Conservation (phyloP, 2,329 filamentous ascomycete species). For the Neofusicoccum parvum region DNA sequence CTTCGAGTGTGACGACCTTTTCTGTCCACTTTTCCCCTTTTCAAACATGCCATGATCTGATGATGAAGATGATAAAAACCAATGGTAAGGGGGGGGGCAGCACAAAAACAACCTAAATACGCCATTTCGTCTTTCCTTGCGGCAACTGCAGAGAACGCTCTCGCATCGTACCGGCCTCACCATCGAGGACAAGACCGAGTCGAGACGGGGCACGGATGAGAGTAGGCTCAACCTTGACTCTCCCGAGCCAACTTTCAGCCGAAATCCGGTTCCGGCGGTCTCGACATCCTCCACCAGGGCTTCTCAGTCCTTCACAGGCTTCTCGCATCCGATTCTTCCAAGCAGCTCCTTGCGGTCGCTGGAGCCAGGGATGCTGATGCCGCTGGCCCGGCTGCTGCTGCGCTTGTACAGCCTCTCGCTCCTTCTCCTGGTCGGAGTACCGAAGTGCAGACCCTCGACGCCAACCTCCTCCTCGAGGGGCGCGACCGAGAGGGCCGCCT, state of each 20-base stretch:
- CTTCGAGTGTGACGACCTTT: not conserved
- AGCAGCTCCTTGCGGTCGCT: slow-evolving; percentile 80
- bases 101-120: slow-evolving; percentile 7
- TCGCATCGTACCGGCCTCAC: not conserved
- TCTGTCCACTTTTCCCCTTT: not conserved
- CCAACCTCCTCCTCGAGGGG: slow-evolving; percentile 74
- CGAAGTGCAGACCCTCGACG: slow-evolving; percentile 68
- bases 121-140: slow-evolving; percentile 7
- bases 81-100: not conserved
- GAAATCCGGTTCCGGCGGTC: slow-evolving; percentile 8
- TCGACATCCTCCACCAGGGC: not conserved
- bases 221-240: slow-evolving; percentile 6
- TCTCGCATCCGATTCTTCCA: slow-evolving; percentile 81
- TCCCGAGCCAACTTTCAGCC: not conserved
- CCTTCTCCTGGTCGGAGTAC: slow-evolving; percentile 43
- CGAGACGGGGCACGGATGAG: not conserved
- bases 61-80: not conserved
- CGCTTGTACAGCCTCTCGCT: slow-evolving; percentile 48
- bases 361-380: slow-evolving; percentile 67
- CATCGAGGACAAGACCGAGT: not conserved
- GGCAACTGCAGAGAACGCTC: not conserved
- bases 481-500: slow-evolving; percentile 22
- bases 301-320: slow-evolving; percentile 46
- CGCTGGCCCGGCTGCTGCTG: slow-evolving; percentile 47
- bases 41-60: not conserved